A percentile compares a stretch with the other conserved stretches of the same genome.
Conservation (phyloP, 192 early-diverging fungal species). For the Linnemannia exigua region DNA sequence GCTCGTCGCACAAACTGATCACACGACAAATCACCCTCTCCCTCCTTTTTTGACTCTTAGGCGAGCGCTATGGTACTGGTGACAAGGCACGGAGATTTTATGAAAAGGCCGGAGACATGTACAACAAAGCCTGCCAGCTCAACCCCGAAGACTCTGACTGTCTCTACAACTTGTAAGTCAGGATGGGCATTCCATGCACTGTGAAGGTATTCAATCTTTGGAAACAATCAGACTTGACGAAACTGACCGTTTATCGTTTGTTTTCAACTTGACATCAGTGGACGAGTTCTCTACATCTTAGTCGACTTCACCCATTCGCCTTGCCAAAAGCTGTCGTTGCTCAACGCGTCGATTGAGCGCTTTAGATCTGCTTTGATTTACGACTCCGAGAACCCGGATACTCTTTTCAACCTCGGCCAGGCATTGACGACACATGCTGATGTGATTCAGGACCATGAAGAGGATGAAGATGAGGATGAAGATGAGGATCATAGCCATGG, state of each 20-base stretch:
- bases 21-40: background rate
- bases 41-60: conserved; percentile 26
- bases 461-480: conserved; percentile 64
- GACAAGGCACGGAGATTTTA: conserved; percentile 78
- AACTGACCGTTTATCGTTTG: background rate
- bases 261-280: conserved; percentile 44
- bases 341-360: conserved; percentile 67
- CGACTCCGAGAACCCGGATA: conserved; percentile 70
- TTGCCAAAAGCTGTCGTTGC: conserved; percentile 57
- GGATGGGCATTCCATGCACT: background rate
- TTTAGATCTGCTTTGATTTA: conserved; percentile 63
- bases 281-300: conserved; percentile 70
- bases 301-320: conserved; percentile 63
- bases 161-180: conserved; percentile 76
- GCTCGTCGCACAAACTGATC: background rate
- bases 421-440: conserved; percentile 72
- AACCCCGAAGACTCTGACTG: conserved; percentile 70
- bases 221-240: background rate
- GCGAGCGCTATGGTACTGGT: conserved; percentile 77
- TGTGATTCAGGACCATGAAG: conserved; percentile 60
- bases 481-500: conserved; percentile 56
- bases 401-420: conserved; percentile 78
- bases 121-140: conserved; percentile 69
- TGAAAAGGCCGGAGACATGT: conserved; percentile 74
- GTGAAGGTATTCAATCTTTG: too few relatives aligned